Evolutionary conservation across 2,329 filamentous ascomycete species (phyloP).

Genomic region (Verticillium tricorpus): DNA sequence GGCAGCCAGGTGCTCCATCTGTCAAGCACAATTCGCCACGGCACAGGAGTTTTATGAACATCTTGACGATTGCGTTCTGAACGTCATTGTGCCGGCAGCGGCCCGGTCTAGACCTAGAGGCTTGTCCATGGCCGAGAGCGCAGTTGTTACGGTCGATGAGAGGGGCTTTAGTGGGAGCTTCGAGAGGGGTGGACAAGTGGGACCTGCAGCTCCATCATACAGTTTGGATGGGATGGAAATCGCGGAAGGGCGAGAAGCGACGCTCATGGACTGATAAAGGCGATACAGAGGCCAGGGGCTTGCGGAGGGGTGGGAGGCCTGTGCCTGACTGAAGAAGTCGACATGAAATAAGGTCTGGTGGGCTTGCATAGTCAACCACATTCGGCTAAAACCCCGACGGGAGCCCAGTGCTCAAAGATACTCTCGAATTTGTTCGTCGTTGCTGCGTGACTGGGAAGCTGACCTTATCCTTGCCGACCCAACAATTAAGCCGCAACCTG

Average conservation of each 20-base stretch:
- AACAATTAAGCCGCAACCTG: no score
- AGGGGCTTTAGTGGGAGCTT: neutral
- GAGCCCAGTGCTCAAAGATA: no score
- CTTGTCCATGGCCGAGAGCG: neutral
- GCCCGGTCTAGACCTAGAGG: neutral
- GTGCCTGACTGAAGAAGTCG: no score
- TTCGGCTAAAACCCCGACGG: no score
- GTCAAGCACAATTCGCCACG: conserved; percentile 70
- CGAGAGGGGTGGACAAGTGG: neutral
- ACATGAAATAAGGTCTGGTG: no score
- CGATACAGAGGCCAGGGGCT: neutral
- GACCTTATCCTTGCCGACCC: no score
- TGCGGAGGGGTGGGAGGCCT: neutral
- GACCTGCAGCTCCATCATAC: neutral
- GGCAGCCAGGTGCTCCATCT: conserved; percentile 88
- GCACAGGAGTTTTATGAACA: conserved; percentile 98
- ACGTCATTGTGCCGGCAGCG: conserved; percentile 47
- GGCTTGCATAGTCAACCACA: no score
- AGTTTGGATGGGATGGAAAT: neutral
- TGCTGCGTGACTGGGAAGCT: no score
- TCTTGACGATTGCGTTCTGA: conserved; percentile 64
- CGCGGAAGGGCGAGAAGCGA: neutral
- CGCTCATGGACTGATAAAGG: neutral
- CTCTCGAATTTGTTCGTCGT: no score
- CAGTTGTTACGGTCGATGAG: neutral